Evolutionary conservation across 805 yeast species (phyloP), one percentile per base, ranked within the genome.

Genomic region (Suhomyces xylopsoci): DNA sequence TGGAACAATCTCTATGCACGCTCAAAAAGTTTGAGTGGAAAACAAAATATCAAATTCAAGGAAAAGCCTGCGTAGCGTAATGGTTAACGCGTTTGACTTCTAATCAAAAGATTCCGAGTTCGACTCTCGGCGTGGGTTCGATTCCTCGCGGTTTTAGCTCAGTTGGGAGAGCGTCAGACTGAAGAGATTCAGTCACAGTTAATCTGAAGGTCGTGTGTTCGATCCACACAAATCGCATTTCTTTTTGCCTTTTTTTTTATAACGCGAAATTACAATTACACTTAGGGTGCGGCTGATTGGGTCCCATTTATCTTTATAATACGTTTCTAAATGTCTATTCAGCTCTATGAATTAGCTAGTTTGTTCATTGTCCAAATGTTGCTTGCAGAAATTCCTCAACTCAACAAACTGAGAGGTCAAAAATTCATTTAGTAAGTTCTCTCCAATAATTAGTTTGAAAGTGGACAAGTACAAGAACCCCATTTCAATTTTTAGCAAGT

Each of bases 131-230:
- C 74, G 67, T 70, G 74, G 74, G 74, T 69, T 69, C 59, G 19
- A 20, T n/a, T 28, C 14, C 3, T n/a, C 51, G 66, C 65, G 66
- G 65, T 56, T 60, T 63, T 63, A 62, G 66, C 66, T 64, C 68
- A 64, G 67, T 64, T 57, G 68, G 68, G 67, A 64, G 68, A 61
- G 66, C 66, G 66, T 60, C 66, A 62, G 65, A 62, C 66, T 62
- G 66, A 62, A 62, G 66, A 52, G 51, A 52, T 52, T 52, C 58
- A 55, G 60, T 57, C 57, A 55, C 52, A 56, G 60, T 60, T 63
- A 63, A 83, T 84, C 88, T 84, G 88, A 81, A 85, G 90, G 90
- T 84, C 88, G 85, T 83, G 89, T 82, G 89, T 85, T 85, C 90
- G 86, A 85, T 83, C 89, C 90, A 82, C 89, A 83, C 81, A 81